Conservation (phyloP, 305 asterid species). For the Solanum aculeatissimum region DNA sequence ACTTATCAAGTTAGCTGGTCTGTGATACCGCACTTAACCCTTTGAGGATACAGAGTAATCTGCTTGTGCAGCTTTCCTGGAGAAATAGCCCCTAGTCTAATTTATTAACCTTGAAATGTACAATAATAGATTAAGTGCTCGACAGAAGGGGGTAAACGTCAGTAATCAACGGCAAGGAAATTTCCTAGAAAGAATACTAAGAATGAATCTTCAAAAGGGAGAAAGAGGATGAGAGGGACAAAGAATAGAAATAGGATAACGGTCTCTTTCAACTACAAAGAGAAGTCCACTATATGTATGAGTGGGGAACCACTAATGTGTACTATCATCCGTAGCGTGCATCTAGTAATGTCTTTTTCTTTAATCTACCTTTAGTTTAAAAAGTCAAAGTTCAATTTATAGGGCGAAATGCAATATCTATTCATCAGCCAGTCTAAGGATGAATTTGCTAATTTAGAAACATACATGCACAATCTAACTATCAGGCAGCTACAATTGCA, state of each 20-base stretch:
- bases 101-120: background rate
- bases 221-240: background rate
- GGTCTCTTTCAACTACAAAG: background rate
- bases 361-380: background rate
- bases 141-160: background rate
- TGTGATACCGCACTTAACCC: background rate
- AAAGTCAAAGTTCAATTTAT: background rate
- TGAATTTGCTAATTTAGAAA: background rate
- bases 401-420: background rate
- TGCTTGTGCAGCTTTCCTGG: background rate
- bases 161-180: background rate
- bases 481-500: background rate
- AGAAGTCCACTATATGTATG: background rate
- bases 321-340: background rate
- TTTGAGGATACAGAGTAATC: background rate
- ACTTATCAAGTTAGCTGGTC: background rate
- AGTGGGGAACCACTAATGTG: constrained; percentile 1
- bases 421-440: background rate
- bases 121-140: background rate
- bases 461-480: background rate
- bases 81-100: background rate
- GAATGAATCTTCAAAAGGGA: background rate
- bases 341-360: background rate
- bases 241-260: background rate
- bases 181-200: background rate